Evolutionary conservation across 306 rosid genomes (phyloP).

Genomic region (peach (Prunus persica)): Prunus_persica_NCBIv2 NC_034009.1:2513501-2514000

Average conservation of each 20-base stretch:
- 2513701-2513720: constrained; percentile 12
- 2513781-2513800: constrained; percentile 20
- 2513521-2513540: background rate
- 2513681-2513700: constrained; percentile 29
- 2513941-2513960: too few species aligned
- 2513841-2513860: constrained; percentile 27
- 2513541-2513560: too few species aligned
- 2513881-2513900: background rate
- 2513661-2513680: constrained; percentile 11
- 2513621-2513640: constrained; percentile 5
- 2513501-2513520: background rate
- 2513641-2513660: constrained; percentile 22
- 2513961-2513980: too few species aligned
- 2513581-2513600: constrained; percentile 17
- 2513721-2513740: constrained; percentile 34
- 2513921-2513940: too few species aligned
- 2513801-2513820: background rate
- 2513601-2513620: constrained; percentile 18
- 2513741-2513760: constrained; percentile 50
- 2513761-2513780: constrained; percentile 55
- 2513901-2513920: too few species aligned
- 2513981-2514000: too few species aligned
- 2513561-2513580: constrained; percentile 34
- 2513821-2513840: constrained; percentile 20
- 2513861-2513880: background rate